Percentiles rank a stretch among this genome's conserved stretches.
These are phyloP conservation scores for Ophiostoma piceae DNA, from an alignment of 2,329 filamentous ascomycete species.

Conservation along the genomic window DNA sequence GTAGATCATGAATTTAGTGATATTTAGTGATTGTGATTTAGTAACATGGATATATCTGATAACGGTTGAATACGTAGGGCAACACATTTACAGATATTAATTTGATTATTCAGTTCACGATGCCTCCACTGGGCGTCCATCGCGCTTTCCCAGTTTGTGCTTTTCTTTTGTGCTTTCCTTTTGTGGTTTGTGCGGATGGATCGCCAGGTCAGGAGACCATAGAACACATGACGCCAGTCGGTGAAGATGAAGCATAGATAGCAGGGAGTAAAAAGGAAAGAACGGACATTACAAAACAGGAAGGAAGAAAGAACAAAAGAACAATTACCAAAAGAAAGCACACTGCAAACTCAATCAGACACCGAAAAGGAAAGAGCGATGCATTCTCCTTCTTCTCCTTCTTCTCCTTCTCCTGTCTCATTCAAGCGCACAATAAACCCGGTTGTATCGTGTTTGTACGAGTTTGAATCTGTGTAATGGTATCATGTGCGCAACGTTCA, in stretches of 20 bases:
- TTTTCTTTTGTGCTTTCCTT: not conserved
- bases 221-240: slow-evolving; percentile 6
- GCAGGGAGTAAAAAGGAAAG: not conserved
- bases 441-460: too few species aligned
- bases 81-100: not conserved
- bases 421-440: not conserved
- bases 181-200: not conserved
- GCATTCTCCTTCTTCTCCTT: too few species aligned
- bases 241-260: not conserved
- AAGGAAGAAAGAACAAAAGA: not conserved
- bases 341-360: not conserved
- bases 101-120: not conserved
- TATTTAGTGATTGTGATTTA: too few species aligned
- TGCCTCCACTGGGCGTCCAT: not conserved
- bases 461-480: not conserved
- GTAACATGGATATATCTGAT: too few species aligned
- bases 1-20: too few species aligned
- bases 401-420: not conserved
- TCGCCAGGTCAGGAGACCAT: not conserved
- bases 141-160: not conserved
- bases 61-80: not conserved
- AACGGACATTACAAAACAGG: not conserved
- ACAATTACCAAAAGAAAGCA: not conserved
- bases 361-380: not conserved
- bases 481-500: not conserved